These are phyloP conservation scores for Schizochytrium sp. DNA, from an alignment of 108 stramenopile genomes.

Conservation along the genomic window DNA sequence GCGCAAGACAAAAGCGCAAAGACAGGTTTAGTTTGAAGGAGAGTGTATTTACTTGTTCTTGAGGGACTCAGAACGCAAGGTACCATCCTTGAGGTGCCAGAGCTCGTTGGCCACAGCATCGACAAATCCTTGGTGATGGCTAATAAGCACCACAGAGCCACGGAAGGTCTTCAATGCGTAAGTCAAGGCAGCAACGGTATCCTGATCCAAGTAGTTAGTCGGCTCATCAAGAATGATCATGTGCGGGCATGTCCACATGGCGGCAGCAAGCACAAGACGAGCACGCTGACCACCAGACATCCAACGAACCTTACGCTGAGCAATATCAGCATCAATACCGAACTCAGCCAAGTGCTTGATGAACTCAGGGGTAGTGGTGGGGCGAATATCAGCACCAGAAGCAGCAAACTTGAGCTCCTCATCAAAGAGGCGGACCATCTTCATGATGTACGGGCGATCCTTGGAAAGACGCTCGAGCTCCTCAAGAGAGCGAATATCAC, in stretches of 20 bases:
- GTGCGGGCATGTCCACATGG: conserved; percentile 77
- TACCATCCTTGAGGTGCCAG: conserved; percentile 48
- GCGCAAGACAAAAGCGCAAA: background rate
- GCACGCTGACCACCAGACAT: conserved; percentile 76
- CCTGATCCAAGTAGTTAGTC: conserved; percentile 78
- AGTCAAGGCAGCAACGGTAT: conserved; percentile 71
- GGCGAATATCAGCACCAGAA: conserved; percentile 68
- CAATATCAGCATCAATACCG: conserved; percentile 64
- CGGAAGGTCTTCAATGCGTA: conserved; percentile 4
- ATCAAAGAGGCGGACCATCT: conserved; percentile 71
- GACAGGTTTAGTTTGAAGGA: background rate
- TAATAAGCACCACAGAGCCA: conserved; percentile 30
- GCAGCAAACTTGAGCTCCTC: conserved; percentile 67
- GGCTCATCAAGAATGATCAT: conserved; percentile 78
- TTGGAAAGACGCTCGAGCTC: conserved; percentile 68
- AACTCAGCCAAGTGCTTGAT: conserved; percentile 74
- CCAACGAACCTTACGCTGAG: conserved; percentile 55
- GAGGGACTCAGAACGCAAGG: conserved; percentile 24
- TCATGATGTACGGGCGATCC: conserved; percentile 56
- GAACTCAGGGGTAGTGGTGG: conserved; percentile 68
- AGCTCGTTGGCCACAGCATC: conserved; percentile 16
- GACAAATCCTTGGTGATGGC: background rate
- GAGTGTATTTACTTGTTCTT: background rate
- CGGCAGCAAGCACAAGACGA: conserved; percentile 73
- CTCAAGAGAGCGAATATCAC: conserved; percentile 59